Conservation (phyloP, 345 rosid species). For the Arabis alpina region DNA sequence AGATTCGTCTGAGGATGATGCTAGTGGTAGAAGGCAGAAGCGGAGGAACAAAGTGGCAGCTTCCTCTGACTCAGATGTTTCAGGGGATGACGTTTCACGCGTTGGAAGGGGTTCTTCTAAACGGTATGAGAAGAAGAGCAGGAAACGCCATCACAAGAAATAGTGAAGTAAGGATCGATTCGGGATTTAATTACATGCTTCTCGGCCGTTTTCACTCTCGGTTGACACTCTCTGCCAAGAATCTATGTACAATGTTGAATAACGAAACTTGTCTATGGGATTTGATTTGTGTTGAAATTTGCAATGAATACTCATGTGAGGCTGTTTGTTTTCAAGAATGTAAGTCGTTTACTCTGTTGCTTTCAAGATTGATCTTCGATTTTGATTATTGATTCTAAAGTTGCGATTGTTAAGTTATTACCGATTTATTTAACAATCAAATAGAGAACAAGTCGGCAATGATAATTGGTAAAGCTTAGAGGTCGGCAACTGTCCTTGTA, state of each 20-base stretch:
- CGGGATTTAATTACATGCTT: not conserved
- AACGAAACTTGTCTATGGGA: constrained; percentile 13
- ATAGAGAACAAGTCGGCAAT: too few relatives aligned
- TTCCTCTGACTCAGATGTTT: constrained; percentile 56
- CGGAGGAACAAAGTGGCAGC: constrained; percentile 61
- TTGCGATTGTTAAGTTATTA: constrained; percentile 44
- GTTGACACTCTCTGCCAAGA: not conserved
- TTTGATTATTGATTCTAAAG: constrained; percentile 46
- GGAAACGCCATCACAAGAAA: constrained; percentile 51
- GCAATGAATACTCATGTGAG: too few relatives aligned
- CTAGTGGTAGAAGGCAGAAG: constrained; percentile 36
- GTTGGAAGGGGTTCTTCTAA: constrained; percentile 64
- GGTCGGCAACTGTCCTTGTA: constrained; percentile 33
- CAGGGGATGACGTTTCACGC: constrained; percentile 54
- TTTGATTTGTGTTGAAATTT: constrained; percentile 29
- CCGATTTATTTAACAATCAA: too few relatives aligned
- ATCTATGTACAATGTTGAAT: constrained; percentile 26
- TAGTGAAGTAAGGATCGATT: constrained; percentile 20
- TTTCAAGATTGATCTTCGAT: constrained; percentile 32
- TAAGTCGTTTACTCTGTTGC: not conserved
- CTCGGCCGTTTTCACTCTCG: not conserved
- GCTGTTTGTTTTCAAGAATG: constrained; percentile 36
- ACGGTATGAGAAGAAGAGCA: constrained; percentile 63
- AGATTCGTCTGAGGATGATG: constrained; percentile 36
- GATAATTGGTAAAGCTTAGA: not conserved